Conservation (phyloP, 345 rosid genomes). For the Bruguiera gymnorhiza region DNA sequence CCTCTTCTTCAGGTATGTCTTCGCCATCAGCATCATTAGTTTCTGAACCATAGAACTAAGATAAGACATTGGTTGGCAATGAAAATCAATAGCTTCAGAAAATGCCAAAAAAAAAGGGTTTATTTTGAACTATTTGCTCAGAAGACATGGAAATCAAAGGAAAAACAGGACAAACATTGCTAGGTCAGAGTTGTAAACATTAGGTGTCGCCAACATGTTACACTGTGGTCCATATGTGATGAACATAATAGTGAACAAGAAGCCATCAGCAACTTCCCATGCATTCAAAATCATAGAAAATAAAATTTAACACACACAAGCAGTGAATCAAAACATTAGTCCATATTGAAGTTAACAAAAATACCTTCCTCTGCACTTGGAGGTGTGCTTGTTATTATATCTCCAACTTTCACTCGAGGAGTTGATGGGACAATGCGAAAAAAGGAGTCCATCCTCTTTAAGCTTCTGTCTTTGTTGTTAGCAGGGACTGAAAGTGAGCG, state of each 20-base stretch:
- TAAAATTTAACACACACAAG: neutral
- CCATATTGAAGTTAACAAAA: neutral
- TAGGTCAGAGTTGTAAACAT: too few species aligned
- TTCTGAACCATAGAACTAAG: constrained; percentile 39
- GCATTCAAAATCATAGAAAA: neutral
- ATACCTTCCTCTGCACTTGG: constrained; percentile 45
- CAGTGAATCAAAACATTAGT: neutral
- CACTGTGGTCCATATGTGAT: neutral
- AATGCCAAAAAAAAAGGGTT: neutral
- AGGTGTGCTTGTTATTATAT: constrained; percentile 34
- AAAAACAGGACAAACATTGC: neutral
- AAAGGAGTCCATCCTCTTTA: constrained; percentile 82
- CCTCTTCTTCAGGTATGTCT: constrained; percentile 93
- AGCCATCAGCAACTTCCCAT: neutral
- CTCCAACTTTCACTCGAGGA: constrained; percentile 70
- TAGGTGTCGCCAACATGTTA: too few species aligned
- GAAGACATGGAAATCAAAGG: neutral
- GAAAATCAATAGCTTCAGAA: neutral
- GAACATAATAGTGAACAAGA: neutral
- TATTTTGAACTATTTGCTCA: neutral
- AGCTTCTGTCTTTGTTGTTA: constrained; percentile 54
- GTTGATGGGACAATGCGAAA: constrained; percentile 83
- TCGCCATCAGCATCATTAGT: constrained; percentile 57
- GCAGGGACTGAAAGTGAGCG: constrained; percentile 89
- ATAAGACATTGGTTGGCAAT: constrained; percentile 11